Percentiles rank a stretch among this genome's conserved stretches.
These are phyloP conservation scores for Volvox carteri DNA, from an alignment of 163 green algal species.

Conservation along the genomic window DNA sequence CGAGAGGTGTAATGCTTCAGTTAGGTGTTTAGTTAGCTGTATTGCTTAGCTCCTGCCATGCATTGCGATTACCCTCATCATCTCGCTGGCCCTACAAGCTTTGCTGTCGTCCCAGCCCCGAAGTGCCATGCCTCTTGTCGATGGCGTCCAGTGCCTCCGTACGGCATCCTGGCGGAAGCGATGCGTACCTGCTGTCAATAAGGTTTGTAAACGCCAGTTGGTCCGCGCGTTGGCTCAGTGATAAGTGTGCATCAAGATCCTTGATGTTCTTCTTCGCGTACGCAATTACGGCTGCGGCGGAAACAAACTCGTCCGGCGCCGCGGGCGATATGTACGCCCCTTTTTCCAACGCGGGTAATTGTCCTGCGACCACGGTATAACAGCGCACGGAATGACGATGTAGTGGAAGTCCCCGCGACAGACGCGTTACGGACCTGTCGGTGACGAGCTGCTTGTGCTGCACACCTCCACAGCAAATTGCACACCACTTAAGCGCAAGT, in stretches of 20 bases:
- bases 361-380: conserved; percentile 55
- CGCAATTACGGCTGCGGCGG: conserved; percentile 49
- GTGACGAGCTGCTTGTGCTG: conserved; percentile 52
- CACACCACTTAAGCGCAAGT: conserved; percentile 47
- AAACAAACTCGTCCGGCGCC: conserved; percentile 54
- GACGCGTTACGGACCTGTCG: conserved; percentile 50
- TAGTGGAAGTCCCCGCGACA: not conserved
- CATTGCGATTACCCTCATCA: no score
- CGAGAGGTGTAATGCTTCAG: no score
- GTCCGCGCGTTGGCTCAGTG: conserved; percentile 57
- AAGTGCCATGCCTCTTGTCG: no score
- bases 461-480: conserved; percentile 52
- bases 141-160: no score
- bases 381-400: not conserved
- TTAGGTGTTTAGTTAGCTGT: no score
- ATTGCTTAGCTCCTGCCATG: no score
- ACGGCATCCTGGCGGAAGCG: no score
- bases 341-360: conserved; percentile 63
- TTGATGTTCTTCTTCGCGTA: conserved; percentile 42
- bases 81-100: no score
- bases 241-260: conserved; percentile 66
- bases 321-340: conserved; percentile 54
- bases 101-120: no score
- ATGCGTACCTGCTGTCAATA: conserved; percentile 50
- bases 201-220: conserved; percentile 62